phyloP scores from a whole-genome alignment of 176 grass and related monocot species.

The Areca catechu region DNA sequence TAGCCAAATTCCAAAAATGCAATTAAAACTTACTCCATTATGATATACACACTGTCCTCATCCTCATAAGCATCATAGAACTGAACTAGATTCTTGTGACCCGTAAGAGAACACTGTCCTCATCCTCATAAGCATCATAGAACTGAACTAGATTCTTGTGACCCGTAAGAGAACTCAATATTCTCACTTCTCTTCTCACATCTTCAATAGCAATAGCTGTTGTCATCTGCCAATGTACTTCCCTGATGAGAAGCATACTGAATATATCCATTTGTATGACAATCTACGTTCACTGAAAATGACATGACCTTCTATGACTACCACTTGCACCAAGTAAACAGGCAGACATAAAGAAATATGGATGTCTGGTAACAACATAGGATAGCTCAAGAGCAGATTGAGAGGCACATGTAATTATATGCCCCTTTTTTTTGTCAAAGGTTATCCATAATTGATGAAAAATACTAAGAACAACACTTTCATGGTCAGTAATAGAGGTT shows the following conservation, averaged over 20 bases:
- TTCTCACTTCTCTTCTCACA: constrained; percentile 83
- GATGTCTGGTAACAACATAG: no score
- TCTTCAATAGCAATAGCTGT: constrained; percentile 94
- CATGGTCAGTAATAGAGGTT: no score
- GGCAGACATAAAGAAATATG: no score
- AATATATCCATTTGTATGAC: neutral
- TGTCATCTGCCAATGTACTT: constrained; percentile 55
- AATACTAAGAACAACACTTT: no score
- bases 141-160: constrained; percentile 76
- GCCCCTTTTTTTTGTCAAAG: no score
- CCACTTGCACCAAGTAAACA: no score
- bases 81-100: constrained; percentile 67
- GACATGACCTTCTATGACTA: no score
- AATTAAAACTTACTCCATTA: constrained; percentile 73
- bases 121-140: constrained; percentile 82
- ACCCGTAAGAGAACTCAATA: constrained; percentile 68
- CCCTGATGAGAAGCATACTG: neutral
- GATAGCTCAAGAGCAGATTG: no score
- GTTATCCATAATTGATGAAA: no score
- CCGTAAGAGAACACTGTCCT: constrained; percentile 77
- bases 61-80: constrained; percentile 87
- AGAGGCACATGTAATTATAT: no score
- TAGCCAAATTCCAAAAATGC: no score
- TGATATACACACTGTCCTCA: constrained; percentile 89
- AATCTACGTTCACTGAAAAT: no score